Evolutionary conservation across 176 grass and related monocot species (phyloP).

Genomic region (Neostapfia colusana): DNA sequence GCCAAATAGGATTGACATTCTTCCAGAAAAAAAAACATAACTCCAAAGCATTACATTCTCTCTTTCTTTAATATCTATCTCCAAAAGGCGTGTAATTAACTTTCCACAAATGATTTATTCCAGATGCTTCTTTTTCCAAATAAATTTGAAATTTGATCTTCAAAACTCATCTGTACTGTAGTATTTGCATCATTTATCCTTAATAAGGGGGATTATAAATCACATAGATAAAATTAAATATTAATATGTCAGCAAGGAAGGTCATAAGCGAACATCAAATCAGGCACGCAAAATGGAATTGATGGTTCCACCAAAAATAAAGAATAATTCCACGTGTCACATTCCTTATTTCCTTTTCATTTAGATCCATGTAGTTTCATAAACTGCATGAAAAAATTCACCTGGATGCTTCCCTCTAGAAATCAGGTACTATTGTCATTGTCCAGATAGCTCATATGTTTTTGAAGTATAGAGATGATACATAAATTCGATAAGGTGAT

Average conservation of each 20-base stretch:
- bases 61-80: conserved; percentile 6
- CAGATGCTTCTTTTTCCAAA: conserved; percentile 10
- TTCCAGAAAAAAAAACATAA: conserved; percentile 23
- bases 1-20: too few relatives aligned
- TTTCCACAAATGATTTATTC: conserved; percentile 12
- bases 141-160: not conserved
- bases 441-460: not conserved
- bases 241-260: not conserved
- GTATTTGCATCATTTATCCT: not conserved
- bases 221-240: too few relatives aligned
- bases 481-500: not conserved
- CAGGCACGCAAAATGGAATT: not conserved
- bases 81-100: conserved; percentile 22
- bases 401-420: not conserved
- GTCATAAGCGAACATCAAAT: not conserved
- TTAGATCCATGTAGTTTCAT: not conserved
- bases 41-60: conserved; percentile 34
- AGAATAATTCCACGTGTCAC: not conserved
- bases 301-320: not conserved
- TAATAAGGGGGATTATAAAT: too few relatives aligned
- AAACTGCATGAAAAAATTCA: not conserved
- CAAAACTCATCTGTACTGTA: not conserved
- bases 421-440: not conserved
- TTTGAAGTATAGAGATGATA: conserved; percentile 4
- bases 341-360: not conserved